Percentiles rank a stretch among this genome's conserved stretches.
phyloP scores from a whole-genome alignment of 192 early-diverging fungal species.

The Coemansia sp. region DNA sequence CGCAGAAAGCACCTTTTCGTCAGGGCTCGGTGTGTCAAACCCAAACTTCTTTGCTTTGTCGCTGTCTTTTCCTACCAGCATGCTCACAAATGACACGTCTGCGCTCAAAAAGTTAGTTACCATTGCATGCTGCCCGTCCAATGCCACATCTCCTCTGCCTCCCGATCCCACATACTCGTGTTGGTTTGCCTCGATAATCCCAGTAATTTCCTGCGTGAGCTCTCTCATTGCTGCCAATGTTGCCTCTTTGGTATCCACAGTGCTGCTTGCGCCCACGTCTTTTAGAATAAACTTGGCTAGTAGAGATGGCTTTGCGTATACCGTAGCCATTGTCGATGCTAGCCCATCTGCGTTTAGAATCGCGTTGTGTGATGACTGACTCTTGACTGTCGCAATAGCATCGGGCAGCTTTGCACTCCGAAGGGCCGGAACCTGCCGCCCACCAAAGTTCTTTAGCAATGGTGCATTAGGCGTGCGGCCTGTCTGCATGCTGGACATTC shows the following conservation, averaged over 20 bases:
- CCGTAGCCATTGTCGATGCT: constrained; percentile 12
- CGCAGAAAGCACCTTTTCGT: constrained; percentile 71
- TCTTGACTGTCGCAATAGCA: neutral
- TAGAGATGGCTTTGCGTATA: constrained; percentile 40
- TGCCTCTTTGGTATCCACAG: constrained; percentile 4
- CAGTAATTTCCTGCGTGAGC: constrained; percentile 23
- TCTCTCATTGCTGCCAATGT: neutral
- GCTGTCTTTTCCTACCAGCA: constrained; percentile 24
- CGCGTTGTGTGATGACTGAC: neutral
- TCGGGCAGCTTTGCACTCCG: neutral
- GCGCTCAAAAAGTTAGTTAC: constrained; percentile 13
- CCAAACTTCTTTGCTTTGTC: constrained; percentile 47
- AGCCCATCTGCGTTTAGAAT: constrained; percentile 7
- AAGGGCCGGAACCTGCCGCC: constrained; percentile 30
- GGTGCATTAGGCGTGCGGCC: constrained; percentile 1
- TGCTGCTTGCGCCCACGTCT: neutral
- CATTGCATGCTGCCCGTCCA: neutral
- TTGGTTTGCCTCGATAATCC: constrained; percentile 18
- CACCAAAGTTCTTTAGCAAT: constrained; percentile 28
- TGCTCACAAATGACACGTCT: constrained; percentile 39
- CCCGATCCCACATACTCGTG: neutral
- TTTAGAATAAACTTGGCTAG: constrained; percentile 46
- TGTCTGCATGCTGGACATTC: neutral
- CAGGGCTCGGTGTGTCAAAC: constrained; percentile 82
- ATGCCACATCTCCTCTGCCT: neutral